A percentile compares a stretch with the other conserved stretches of the same genome.
These are phyloP conservation scores for Hypocrella siamensis DNA, from an alignment of 2,329 filamentous ascomycete genomes.

Conservation along the genomic window DNA sequence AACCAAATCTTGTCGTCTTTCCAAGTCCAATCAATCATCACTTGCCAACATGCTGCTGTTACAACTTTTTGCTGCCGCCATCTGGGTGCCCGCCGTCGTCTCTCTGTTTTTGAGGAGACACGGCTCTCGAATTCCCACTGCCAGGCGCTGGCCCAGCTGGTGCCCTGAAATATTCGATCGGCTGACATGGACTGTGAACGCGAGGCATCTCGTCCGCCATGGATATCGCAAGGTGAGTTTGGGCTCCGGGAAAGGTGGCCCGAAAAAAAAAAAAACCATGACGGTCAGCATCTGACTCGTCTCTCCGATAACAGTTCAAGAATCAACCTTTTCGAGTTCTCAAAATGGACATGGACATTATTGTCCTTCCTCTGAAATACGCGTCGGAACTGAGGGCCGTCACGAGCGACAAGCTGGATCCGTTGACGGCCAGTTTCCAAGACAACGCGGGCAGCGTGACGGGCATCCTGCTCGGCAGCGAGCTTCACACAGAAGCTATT, in stretches of 20 bases:
- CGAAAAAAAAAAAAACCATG: no score
- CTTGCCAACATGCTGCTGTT: not conserved
- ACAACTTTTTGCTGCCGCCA: not conserved
- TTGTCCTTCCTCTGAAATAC: constrained; percentile 6
- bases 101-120: not conserved
- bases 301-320: constrained; percentile 1
- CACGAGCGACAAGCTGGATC: constrained; percentile 6
- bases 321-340: constrained; percentile 5
- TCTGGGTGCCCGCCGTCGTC: not conserved
- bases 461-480: constrained; percentile 4
- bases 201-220: constrained; percentile 2
- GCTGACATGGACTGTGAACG: constrained; percentile 5
- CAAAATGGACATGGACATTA: constrained; percentile 7
- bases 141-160: constrained; percentile 4
- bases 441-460: constrained; percentile 6
- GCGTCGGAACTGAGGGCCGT: constrained; percentile 4
- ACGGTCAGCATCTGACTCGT: no score
- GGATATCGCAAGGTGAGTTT: constrained; percentile 5
- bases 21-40: no score
- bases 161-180: constrained; percentile 5
- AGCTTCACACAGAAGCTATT: constrained; percentile 6
- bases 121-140: constrained; percentile 3
- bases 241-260: no score
- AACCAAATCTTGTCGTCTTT: no score
- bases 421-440: constrained; percentile 7